phyloP scores from a whole-genome alignment of 345 rosid species.

The Luvunga scandens region DNA sequence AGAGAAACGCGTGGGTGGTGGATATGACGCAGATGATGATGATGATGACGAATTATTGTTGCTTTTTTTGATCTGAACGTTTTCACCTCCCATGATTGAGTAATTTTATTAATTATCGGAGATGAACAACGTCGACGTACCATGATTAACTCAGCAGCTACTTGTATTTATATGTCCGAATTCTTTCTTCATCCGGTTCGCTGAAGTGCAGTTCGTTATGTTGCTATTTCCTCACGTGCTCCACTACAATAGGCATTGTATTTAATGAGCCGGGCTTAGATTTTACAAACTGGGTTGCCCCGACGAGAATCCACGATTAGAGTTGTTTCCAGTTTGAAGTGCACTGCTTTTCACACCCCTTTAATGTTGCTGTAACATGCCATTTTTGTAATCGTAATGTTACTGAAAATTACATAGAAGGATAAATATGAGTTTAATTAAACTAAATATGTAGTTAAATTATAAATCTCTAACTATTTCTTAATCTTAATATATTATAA shows the following conservation, averaged over 20 bases:
- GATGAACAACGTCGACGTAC: background rate
- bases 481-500: too few species aligned
- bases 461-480: too few species aligned
- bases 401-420: too few species aligned
- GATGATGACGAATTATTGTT: background rate
- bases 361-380: too few species aligned
- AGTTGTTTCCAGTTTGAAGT: too few species aligned
- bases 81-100: background rate
- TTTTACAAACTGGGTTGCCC: background rate
- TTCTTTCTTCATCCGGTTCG: background rate
- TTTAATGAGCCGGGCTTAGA: background rate
- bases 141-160: background rate
- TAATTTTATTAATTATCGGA: background rate
- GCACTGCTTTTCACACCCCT: too few species aligned
- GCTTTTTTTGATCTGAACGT: background rate
- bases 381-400: too few species aligned
- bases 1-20: slow-evolving; percentile 51
- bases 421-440: too few species aligned
- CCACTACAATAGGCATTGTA: background rate
- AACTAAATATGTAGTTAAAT: too few species aligned
- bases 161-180: background rate
- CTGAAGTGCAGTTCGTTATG: background rate
- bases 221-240: background rate
- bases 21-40: slow-evolving; percentile 10
- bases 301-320: background rate